Evolutionary conservation across 805 yeast species (phyloP), one percentile per base, ranked within the genome.

Genomic region (Ogataea polymorpha): DNA sequence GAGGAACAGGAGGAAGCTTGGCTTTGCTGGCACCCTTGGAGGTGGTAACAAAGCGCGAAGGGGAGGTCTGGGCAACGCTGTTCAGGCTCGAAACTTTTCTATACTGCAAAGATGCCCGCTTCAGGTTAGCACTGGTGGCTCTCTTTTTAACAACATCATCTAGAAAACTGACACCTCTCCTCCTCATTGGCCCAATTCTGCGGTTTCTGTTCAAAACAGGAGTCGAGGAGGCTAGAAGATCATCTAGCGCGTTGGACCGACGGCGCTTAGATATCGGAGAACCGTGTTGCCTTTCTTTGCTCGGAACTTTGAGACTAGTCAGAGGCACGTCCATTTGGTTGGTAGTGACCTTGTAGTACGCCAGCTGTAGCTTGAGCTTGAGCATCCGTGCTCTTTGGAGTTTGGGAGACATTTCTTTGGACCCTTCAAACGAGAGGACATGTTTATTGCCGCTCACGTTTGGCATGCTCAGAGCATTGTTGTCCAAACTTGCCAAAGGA

Each of bases 311-410:
- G 32, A 70, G 55, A 14, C 59, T 56, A 17, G 45, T 35, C 13
- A 67, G 44, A 5, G 70, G 65, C 2, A 60, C 62, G 6, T 54
- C 51, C 1, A 62, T 60, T 53, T 75, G 80, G 47, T 74, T 68
- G 1, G 80, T 75, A 41, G 66, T 65, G 31, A 70, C 68, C 51
- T 75, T 77, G 55, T 68, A 76, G 50, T 72, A 72, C 2, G 82
- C 82, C 35, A 75, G 52, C 49, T 72, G 72, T 17, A 77, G 58
- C 47, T 78, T 67, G 43, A 70, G 59, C 49, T 71, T 70, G 44
- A 77, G 62, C 49, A 63, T 65, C 35, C 71, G 55, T 5, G 73
- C 74, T 25, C 66, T 58, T 50, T 59, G 51, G 41, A 55, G 44
- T 23, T 54, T 45, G 39, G 62, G 63, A 17, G 63, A 49, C 30